A percentile compares a stretch with the other conserved stretches of the same genome.
Evolutionary conservation across 2,329 filamentous ascomycete species (phyloP).

Genomic region (Fusarium sterilihyphosum): DNA sequence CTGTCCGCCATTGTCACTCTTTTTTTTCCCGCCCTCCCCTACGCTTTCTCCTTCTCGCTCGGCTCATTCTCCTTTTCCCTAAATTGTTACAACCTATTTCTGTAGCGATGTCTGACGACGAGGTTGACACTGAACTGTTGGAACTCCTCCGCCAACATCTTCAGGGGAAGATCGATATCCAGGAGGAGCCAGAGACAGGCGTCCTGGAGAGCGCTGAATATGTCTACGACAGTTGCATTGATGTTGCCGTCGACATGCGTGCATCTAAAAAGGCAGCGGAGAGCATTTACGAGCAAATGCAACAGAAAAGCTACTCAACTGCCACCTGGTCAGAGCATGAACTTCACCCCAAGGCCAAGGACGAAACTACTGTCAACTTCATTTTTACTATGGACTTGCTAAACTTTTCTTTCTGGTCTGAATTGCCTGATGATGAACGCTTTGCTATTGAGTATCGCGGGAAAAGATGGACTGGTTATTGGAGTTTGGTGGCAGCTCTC

Average conservation of each 20-base stretch:
- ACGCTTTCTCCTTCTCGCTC: not conserved
- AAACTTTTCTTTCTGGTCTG: constrained; percentile 98
- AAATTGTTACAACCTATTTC: not conserved
- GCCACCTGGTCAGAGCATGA: constrained; percentile 89
- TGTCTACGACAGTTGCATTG: constrained; percentile 91
- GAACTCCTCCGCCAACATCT: constrained; percentile 86
- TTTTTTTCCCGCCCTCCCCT: not conserved
- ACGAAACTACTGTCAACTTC: constrained; percentile 84
- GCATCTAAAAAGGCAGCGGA: constrained; percentile 85
- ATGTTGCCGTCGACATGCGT: constrained; percentile 87
- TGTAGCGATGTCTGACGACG: constrained; percentile 83
- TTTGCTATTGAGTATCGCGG: constrained; percentile 86
- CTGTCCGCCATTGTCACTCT: constrained; percentile 17
- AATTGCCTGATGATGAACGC: constrained; percentile 72
- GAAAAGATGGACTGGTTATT: constrained; percentile 91
- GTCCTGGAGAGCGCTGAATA: constrained; percentile 86
- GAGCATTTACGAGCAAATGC: constrained; percentile 83
- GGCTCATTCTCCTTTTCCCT: not conserved
- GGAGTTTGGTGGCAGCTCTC: constrained; percentile 88
- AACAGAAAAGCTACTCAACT: constrained; percentile 83
- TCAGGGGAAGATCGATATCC: constrained; percentile 64
- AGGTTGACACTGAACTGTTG: constrained; percentile 87
- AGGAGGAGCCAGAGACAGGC: constrained; percentile 76
- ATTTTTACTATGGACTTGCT: constrained; percentile 97
- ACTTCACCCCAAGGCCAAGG: constrained; percentile 84